These are phyloP conservation scores for Arabidopsis suecica DNA, from an alignment of 345 rosid species.

Conservation along the genomic window DNA sequence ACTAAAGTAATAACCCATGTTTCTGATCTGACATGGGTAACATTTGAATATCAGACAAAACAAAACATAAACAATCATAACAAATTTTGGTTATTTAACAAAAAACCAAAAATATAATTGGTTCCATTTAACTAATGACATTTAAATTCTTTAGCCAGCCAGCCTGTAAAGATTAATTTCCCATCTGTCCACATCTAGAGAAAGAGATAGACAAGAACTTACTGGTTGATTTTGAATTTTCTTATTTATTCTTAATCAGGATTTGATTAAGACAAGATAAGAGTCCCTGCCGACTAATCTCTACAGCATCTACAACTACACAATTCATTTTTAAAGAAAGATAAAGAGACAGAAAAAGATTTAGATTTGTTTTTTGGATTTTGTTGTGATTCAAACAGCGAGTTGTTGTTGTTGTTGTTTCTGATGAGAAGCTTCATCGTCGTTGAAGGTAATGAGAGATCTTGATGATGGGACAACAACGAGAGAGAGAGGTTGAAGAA, in stretches of 20 bases:
- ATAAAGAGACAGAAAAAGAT: conserved; percentile 14
- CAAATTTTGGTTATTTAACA: too few species aligned
- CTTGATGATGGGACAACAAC: conserved; percentile 44
- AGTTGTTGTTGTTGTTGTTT: conserved; percentile 66
- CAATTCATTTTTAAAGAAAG: conserved; percentile 30
- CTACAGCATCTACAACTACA: conserved; percentile 48
- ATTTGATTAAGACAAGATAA: conserved; percentile 42
- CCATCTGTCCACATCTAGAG: conserved; percentile 30
- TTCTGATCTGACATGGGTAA: conserved; percentile 32
- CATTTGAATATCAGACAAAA: conserved; percentile 30
- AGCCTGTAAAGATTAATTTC: conserved; percentile 38
- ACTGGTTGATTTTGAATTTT: conserved; percentile 23
- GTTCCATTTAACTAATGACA: neutral
- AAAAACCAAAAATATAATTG: too few species aligned
- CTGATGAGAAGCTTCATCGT: conserved; percentile 76
- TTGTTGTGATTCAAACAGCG: conserved; percentile 52
- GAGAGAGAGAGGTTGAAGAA: conserved; percentile 54
- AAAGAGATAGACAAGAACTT: conserved; percentile 19
- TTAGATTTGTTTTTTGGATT: conserved; percentile 45
- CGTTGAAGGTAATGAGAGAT: conserved; percentile 57
- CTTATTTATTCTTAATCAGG: conserved; percentile 22
- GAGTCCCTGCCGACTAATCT: conserved; percentile 42
- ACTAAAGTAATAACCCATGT: conserved; percentile 29
- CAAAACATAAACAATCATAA: conserved; percentile 37
- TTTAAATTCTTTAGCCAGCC: conserved; percentile 24